Conservation (phyloP, 805 yeast species). For the Blastobotrys terrestris region DNA sequence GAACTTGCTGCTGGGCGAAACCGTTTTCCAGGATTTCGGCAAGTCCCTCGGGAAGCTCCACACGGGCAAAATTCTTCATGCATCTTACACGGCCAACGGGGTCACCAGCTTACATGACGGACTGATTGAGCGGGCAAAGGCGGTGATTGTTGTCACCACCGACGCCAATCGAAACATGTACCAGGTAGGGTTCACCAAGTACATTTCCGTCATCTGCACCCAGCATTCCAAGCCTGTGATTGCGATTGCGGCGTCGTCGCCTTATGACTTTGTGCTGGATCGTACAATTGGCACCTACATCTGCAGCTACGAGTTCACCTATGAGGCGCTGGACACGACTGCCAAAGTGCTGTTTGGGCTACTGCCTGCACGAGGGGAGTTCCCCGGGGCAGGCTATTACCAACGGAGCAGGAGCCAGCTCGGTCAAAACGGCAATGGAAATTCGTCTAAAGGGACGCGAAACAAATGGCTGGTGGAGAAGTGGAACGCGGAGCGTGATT, state of each 20-base stretch:
- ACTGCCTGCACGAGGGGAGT: conserved; percentile 43
- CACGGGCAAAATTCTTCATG: conserved; percentile 46
- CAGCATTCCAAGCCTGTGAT: conserved; percentile 45
- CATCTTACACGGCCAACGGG: conserved; percentile 49
- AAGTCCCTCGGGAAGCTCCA: conserved; percentile 37
- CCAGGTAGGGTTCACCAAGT: conserved; percentile 56
- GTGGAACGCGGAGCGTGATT: conserved; percentile 45
- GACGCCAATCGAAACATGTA: conserved; percentile 56
- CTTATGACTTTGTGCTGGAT: conserved; percentile 55
- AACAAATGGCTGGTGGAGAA: conserved; percentile 52
- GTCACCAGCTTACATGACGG: conserved; percentile 50
- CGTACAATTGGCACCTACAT: conserved; percentile 48
- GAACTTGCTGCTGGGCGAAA: conserved; percentile 41
- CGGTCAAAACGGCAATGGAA: conserved; percentile 1
- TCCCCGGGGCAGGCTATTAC: conserved; percentile 44
- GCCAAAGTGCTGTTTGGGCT: conserved; percentile 52
- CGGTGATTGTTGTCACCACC: conserved; percentile 41
- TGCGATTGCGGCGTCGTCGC: conserved; percentile 55
- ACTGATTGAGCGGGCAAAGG: conserved; percentile 45
- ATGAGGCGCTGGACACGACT: conserved; percentile 42
- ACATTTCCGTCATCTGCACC: conserved; percentile 49
- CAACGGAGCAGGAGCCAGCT: conserved; percentile 18
- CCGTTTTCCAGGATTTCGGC: conserved; percentile 40
- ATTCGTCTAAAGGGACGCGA: conserved; percentile 6
- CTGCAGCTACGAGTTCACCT: conserved; percentile 57